Evolutionary conservation across 768 basidiomycete species (phyloP).

Genomic region (Hericium rajendrae): DNA sequence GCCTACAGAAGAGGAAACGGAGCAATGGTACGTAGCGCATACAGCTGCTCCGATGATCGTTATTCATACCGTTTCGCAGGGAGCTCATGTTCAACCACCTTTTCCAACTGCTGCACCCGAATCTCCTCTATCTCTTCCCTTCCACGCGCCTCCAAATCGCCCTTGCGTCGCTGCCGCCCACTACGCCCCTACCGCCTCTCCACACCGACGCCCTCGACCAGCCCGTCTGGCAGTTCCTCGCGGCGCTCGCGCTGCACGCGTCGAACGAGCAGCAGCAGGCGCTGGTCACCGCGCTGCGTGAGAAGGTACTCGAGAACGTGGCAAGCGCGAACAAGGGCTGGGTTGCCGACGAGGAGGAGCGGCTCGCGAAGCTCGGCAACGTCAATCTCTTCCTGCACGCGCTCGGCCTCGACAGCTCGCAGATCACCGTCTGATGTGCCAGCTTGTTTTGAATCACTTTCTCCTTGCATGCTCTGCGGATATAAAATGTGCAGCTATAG

Average conservation of each 20-base stretch:
- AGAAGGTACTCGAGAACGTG: constrained; percentile 91
- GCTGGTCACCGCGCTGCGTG: constrained; percentile 76
- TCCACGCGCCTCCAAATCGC: constrained; percentile 62
- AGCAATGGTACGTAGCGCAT: constrained; percentile 56
- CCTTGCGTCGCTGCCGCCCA: constrained; percentile 18
- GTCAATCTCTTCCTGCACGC: constrained; percentile 88
- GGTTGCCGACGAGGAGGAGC: constrained; percentile 65
- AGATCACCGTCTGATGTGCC: constrained; percentile 32
- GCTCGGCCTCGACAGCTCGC: constrained; percentile 62
- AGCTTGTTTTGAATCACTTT: background rate
- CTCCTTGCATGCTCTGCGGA: background rate
- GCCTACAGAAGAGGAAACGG: constrained; percentile 63
- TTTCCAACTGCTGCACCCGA: constrained; percentile 68
- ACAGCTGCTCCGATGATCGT: background rate
- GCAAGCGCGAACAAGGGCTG: constrained; percentile 68
- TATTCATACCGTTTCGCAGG: constrained; percentile 35
- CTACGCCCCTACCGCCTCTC: constrained; percentile 23
- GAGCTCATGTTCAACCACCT: constrained; percentile 81
- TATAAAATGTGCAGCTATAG: background rate
- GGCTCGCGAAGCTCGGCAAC: constrained; percentile 74
- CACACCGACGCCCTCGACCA: constrained; percentile 67
- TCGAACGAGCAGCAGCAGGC: constrained; percentile 80
- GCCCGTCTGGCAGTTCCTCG: constrained; percentile 92
- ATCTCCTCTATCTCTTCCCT: constrained; percentile 79
- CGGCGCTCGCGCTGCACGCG: constrained; percentile 79